A percentile compares a stretch with the other conserved stretches of the same genome.
Conservation (phyloP, 768 basidiomycete species). For the Mycena indigotica region DNA sequence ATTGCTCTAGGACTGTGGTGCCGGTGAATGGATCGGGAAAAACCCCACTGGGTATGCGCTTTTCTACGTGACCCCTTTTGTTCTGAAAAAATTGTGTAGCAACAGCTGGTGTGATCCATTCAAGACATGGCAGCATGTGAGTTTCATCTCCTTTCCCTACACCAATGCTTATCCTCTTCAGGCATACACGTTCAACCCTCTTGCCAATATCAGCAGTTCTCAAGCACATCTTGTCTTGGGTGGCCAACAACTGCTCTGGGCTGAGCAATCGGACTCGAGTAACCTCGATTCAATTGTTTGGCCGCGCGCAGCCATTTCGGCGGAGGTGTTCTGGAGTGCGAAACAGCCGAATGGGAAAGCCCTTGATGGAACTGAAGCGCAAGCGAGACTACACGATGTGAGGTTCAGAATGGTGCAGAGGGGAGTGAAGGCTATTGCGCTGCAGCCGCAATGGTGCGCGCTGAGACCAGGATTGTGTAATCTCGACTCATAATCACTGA, state of each 20-base stretch:
- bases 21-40: slow-evolving; percentile 68
- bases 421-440: slow-evolving; percentile 58
- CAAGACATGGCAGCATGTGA: slow-evolving; percentile 78
- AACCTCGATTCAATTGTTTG: slow-evolving; percentile 72
- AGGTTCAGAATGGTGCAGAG: slow-evolving; percentile 61
- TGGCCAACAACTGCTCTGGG: slow-evolving; percentile 73
- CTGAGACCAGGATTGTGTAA: slow-evolving; percentile 62
- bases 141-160: not conserved
- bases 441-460: slow-evolving; percentile 77
- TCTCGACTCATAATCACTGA: slow-evolving; percentile 30
- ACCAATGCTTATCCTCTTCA: slow-evolving; percentile 5
- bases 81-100: slow-evolving; percentile 28
- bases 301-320: slow-evolving; percentile 72
- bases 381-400: slow-evolving; percentile 69
- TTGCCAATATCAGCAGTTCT: slow-evolving; percentile 49
- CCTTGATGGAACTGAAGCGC: slow-evolving; percentile 46
- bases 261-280: slow-evolving; percentile 69
- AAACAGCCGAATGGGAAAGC: slow-evolving; percentile 41
- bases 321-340: slow-evolving; percentile 77
- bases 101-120: slow-evolving; percentile 79
- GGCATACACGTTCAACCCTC: slow-evolving; percentile 75
- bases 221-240: slow-evolving; percentile 65
- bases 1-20: slow-evolving; percentile 61
- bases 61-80: not conserved
- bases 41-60: slow-evolving; percentile 40